Evolutionary conservation across 1,284 basidiomycete species (phyloP).

Genomic region (Puccinia coronata): DNA sequence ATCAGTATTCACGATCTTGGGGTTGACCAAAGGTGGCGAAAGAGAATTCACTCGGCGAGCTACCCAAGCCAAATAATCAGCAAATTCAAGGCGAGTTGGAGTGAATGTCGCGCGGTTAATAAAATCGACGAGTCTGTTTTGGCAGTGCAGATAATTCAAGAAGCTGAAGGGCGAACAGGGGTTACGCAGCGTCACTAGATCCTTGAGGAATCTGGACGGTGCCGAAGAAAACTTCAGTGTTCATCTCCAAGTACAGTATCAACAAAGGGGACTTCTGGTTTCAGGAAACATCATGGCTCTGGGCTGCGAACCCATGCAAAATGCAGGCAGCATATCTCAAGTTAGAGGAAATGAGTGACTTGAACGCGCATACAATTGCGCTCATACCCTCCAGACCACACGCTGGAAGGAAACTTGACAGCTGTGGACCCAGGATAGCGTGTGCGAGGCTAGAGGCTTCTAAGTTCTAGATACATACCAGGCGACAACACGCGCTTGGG

Average conservation of each 20-base stretch:
- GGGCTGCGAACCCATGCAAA: neutral
- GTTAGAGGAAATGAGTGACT: no score
- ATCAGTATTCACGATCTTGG: neutral
- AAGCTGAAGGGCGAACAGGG: constrained; percentile 67
- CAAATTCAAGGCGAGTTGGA: constrained; percentile 62
- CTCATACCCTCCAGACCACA: no score
- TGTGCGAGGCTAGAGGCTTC: neutral
- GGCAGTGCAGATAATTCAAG: constrained; percentile 65
- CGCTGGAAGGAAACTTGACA: no score
- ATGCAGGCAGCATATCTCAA: neutral
- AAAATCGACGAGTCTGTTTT: constrained; percentile 63
- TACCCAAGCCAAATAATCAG: constrained; percentile 67
- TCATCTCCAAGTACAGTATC: neutral
- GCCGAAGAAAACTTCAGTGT: neutral
- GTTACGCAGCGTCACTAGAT: constrained; percentile 66
- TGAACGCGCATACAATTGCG: no score
- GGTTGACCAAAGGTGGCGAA: constrained; percentile 50
- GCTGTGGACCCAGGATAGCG: neutral
- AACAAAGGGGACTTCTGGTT: constrained; percentile 50
- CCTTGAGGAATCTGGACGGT: constrained; percentile 64
- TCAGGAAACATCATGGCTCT: neutral
- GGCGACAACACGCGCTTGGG: neutral
- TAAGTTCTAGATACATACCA: neutral
- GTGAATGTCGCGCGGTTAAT: constrained; percentile 60
- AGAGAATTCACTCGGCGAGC: constrained; percentile 58